Conservation (phyloP, 345 rosid species). For the Syzygium aqueum region DNA sequence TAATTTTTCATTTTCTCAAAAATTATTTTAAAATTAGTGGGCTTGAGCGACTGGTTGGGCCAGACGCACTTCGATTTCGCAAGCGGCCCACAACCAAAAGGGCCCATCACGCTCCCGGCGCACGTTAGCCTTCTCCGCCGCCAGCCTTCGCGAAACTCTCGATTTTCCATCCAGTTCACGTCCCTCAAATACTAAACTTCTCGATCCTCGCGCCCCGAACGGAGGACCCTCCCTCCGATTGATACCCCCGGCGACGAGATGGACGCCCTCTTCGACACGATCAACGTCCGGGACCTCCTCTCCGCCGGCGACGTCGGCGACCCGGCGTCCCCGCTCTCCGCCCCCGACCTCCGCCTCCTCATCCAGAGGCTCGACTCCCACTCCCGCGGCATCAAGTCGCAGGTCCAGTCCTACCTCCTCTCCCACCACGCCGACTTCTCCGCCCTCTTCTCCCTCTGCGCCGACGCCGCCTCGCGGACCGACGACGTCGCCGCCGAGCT, state of each 20-base stretch:
- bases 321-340: conserved; percentile 71
- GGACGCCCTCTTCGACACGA: conserved; percentile 47
- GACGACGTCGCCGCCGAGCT: conserved; percentile 32
- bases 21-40: not conserved
- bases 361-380: conserved; percentile 74
- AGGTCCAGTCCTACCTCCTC: conserved; percentile 72
- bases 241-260: not conserved
- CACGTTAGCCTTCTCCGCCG: conserved; percentile 12
- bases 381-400: conserved; percentile 80
- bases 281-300: conserved; percentile 84
- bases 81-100: not conserved
- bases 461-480: conserved; percentile 52
- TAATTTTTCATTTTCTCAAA: no score
- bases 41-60: not conserved
- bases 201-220: not conserved
- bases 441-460: conserved; percentile 67
- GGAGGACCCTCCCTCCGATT: not conserved
- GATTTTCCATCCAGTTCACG: not conserved
- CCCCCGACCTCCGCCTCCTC: conserved; percentile 98
- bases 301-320: conserved; percentile 71
- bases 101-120: not conserved
- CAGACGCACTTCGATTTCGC: not conserved
- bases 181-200: not conserved
- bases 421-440: conserved; percentile 74
- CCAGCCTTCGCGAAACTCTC: not conserved